Percentiles rank a stretch among this genome's conserved stretches.
phyloP scores from a whole-genome alignment of 805 yeast species.

The Saccharomycodes ludwigii region DNA sequence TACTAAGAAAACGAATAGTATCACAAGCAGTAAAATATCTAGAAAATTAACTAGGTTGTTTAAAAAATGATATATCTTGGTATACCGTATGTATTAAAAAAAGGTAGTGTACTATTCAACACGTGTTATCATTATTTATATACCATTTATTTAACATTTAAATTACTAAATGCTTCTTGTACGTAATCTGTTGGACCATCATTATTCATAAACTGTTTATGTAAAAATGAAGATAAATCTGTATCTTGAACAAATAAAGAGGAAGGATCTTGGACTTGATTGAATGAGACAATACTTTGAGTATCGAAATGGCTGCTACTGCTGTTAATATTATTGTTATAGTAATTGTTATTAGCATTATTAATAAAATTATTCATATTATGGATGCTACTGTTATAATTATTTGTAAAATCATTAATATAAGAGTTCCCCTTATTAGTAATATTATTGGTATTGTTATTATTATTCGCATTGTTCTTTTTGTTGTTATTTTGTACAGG shows the following conservation, averaged over 20 bases:
- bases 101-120: too few species aligned
- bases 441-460: background rate
- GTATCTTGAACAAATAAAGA: constrained; percentile 10
- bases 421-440: constrained; percentile 1
- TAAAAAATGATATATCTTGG: too few species aligned
- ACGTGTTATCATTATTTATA: background rate
- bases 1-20: too few species aligned
- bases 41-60: too few species aligned
- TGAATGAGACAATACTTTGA: constrained; percentile 23
- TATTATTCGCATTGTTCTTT: too few species aligned
- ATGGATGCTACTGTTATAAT: too few species aligned
- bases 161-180: background rate
- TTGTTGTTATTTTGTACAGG: constrained; percentile 14
- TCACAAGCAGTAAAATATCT: too few species aligned
- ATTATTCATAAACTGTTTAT: constrained; percentile 15
- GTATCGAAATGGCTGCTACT: constrained; percentile 18
- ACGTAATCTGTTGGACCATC: constrained; percentile 2
- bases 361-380: constrained; percentile 4
- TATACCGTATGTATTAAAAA: too few species aligned
- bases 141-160: constrained; percentile 1
- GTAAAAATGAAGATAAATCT: constrained; percentile 15
- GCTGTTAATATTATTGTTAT: constrained; percentile 2
- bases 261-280: constrained; percentile 7
- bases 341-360: background rate
- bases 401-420: constrained; percentile 1